These are phyloP conservation scores for Fusarium duplospermum DNA, from an alignment of 2,329 filamentous ascomycete species.

Conservation along the genomic window DNA sequence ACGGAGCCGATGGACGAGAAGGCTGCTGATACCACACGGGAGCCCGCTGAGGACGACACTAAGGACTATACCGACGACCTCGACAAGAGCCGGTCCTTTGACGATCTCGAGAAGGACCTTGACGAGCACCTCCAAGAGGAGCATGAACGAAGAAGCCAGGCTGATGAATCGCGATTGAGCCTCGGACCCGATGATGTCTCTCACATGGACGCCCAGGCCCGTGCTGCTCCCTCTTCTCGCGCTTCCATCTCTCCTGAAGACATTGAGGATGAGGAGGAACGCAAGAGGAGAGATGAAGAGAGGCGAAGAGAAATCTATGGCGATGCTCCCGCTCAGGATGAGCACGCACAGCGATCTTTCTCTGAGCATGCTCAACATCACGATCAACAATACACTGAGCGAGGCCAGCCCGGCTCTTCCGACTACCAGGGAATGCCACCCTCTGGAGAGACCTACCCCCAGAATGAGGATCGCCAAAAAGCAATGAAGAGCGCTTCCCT, in stretches of 20 bases:
- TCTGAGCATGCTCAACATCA: slow-evolving; percentile 15
- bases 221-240: slow-evolving; percentile 18
- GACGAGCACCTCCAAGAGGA: slow-evolving; percentile 37
- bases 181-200: slow-evolving; percentile 31
- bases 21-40: slow-evolving; percentile 10
- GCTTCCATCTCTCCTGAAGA: slow-evolving; percentile 22
- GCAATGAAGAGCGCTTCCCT: slow-evolving; percentile 60
- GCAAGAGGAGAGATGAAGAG: slow-evolving; percentile 59
- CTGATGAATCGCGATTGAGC: slow-evolving; percentile 20
- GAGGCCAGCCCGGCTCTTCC: slow-evolving; percentile 38
- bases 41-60: not conserved
- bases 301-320: slow-evolving; percentile 65
- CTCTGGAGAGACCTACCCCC: slow-evolving; percentile 44
- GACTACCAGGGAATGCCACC: slow-evolving; percentile 20
- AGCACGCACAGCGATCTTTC: slow-evolving; percentile 13
- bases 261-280: slow-evolving; percentile 42
- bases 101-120: slow-evolving; percentile 36
- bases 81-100: slow-evolving; percentile 27
- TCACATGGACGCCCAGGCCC: slow-evolving; percentile 19
- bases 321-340: slow-evolving; percentile 15
- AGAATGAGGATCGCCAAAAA: slow-evolving; percentile 45
- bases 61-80: slow-evolving; percentile 3
- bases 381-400: slow-evolving; percentile 45
- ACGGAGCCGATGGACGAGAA: slow-evolving; percentile 12
- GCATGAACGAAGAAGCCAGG: slow-evolving; percentile 31